phyloP scores from a whole-genome alignment of 306 rosid genomes.

The Sphenostylis stenocarpa region DNA sequence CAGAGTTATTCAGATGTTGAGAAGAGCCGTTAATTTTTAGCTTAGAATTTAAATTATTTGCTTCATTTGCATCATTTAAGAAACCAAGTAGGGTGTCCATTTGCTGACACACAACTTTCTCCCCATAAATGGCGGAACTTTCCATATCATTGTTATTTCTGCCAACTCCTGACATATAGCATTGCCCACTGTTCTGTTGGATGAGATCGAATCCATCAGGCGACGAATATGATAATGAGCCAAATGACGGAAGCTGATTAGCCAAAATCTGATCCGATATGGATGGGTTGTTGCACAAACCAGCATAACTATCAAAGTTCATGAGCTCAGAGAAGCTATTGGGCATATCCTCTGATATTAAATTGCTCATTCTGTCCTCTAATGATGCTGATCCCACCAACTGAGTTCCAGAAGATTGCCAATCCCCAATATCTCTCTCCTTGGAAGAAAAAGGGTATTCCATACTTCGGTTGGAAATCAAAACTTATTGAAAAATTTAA shows the following conservation, averaged over 20 bases:
- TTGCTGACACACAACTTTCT: constrained; percentile 51
- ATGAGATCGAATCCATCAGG: constrained; percentile 42
- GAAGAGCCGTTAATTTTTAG: constrained; percentile 33
- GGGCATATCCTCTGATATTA: constrained; percentile 49
- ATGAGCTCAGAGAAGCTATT: constrained; percentile 60
- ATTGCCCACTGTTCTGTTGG: constrained; percentile 42
- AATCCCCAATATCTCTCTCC: constrained; percentile 45
- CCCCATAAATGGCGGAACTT: constrained; percentile 44
- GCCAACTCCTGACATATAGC: constrained; percentile 32
- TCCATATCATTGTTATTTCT: constrained; percentile 38
- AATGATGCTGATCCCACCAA: constrained; percentile 46
- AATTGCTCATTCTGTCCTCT: constrained; percentile 45
- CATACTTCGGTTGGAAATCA: constrained; percentile 42
- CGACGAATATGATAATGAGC: constrained; percentile 34
- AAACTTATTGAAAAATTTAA: not conserved
- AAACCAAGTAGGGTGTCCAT: constrained; percentile 47
- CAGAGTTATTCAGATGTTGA: constrained; percentile 36
- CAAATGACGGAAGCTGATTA: constrained; percentile 45
- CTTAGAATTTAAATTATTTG: constrained; percentile 38
- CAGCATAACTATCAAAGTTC: constrained; percentile 62
- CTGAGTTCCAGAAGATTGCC: constrained; percentile 49
- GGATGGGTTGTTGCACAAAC: constrained; percentile 56
- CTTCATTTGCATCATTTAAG: constrained; percentile 30
- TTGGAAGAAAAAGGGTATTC: constrained; percentile 49
- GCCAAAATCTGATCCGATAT: constrained; percentile 52